These are phyloP conservation scores for Apiosordaria backusii DNA, from an alignment of 495 filamentous ascomycete species.

Conservation along the genomic window DNA sequence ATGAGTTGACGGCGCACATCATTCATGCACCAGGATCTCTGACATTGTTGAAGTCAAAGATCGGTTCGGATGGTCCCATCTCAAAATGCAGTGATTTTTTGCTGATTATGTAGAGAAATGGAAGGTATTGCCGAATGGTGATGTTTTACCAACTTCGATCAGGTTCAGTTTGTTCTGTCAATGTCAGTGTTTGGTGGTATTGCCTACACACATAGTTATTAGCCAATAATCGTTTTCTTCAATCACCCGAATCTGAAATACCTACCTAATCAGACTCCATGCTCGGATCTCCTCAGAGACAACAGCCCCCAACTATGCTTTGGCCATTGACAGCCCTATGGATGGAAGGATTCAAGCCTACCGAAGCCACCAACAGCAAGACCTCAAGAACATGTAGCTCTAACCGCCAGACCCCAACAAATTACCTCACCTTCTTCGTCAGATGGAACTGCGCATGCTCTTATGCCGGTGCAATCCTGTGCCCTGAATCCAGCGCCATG, in stretches of 20 bases:
- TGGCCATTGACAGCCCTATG: neutral
- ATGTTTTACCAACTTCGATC: neutral
- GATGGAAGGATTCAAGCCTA: neutral
- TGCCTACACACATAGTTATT: too few relatives aligned
- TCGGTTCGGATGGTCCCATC: neutral
- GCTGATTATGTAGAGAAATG: neutral
- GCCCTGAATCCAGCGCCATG: neutral
- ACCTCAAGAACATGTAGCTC: too few relatives aligned
- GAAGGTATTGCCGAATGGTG: constrained; percentile 1
- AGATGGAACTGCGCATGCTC: too few relatives aligned
- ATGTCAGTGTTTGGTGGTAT: too few relatives aligned
- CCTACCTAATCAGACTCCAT: too few relatives aligned
- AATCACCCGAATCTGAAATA: too few relatives aligned
- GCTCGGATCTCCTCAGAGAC: too few relatives aligned
- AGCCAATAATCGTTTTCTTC: too few relatives aligned
- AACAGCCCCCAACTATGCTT: neutral
- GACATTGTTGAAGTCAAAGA: neutral
- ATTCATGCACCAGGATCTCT: constrained; percentile 1
- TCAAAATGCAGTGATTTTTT: neutral
- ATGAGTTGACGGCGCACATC: neutral
- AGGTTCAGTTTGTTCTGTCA: too few relatives aligned
- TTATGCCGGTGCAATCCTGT: too few relatives aligned
- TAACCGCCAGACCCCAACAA: neutral
- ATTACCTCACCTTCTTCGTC: too few relatives aligned
- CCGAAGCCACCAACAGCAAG: neutral